These are phyloP conservation scores for Coemansia sp. DNA, from an alignment of 192 early-diverging fungal genomes.

Conservation along the genomic window DNA sequence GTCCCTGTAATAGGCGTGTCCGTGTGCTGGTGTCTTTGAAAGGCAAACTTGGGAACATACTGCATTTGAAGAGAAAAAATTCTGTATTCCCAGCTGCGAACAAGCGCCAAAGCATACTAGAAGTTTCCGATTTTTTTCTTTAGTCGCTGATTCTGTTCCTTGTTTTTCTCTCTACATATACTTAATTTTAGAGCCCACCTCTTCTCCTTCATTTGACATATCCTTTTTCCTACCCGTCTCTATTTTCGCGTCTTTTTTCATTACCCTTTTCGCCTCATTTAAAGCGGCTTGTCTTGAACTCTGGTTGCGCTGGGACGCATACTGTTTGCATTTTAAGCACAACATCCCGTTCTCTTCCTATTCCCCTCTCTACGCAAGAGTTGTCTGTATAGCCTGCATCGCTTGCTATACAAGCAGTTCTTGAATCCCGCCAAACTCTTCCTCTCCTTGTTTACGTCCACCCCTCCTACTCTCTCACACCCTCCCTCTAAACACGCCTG, in stretches of 20 bases:
- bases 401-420: conserved; percentile 4
- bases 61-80: background rate
- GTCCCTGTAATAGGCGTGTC: background rate
- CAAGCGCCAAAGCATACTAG: background rate
- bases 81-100: background rate
- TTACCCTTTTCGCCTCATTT: background rate
- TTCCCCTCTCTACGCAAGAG: background rate
- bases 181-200: background rate
- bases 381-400: conserved; percentile 4
- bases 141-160: conserved; percentile 14
- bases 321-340: conserved; percentile 12
- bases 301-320: conserved; percentile 13
- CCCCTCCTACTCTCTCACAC: background rate
- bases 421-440: background rate
- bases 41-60: background rate
- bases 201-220: background rate
- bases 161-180: background rate
- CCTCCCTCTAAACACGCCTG: background rate
- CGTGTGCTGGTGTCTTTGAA: background rate
- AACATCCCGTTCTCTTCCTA: background rate
- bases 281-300: conserved; percentile 4
- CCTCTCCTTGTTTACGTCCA: background rate
- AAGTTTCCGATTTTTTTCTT: conserved; percentile 11
- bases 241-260: background rate
- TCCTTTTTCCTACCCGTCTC: background rate